Base-by-base conservation (phyloP, 2,329 filamentous ascomycete species). In the Trichoderma sp. region DNA sequence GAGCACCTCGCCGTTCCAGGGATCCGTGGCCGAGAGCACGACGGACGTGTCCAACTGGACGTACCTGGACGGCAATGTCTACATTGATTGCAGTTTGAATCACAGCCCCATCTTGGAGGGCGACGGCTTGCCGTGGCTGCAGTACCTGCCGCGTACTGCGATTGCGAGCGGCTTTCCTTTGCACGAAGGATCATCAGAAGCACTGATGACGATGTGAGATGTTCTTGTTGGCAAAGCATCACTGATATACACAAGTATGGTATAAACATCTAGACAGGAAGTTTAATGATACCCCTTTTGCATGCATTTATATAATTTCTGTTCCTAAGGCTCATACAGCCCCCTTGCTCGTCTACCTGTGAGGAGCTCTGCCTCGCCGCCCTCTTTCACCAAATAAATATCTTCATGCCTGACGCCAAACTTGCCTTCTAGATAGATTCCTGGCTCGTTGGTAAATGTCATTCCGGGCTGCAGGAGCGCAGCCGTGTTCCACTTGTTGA, bases 361-460 rank as follows among this genome's bases (percentile, higher is more conserved):
- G 59, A 90, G 75, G 14, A 88, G 77, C 56, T 88, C 84, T 0
- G 87, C 84, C 64, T 85, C 81, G 0, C 83, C 86, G 64, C 83
- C 74, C 66, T 84, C 83, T 67, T 76, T 85, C 8, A 90, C 85
- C 4, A 90, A 77, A 63, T 89, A 83, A 8, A 90, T 81, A 73
- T 90, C 87, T 74, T 90, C 88, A 73, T 89, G 87, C 46, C 87
- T 80, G 1, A 89, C 86, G 0, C 88, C 88, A 75, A 90, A 90
- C 59, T 83, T 83, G 30, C 83, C 83, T 26, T 86, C 81, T 0
- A 90, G 77, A 74, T 90, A 90, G 37, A 90, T 84, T 0, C 88
- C 88, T 0, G 88, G 88, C 77, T 90, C 88, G 11, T 85, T 84
- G 0, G 88, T 90, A 70, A 90, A 90, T 0, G 83, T 82, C 87